Base-by-base conservation (phyloP, 1,284 basidiomycete genomes). In the Macrocybe sp. region DNA sequence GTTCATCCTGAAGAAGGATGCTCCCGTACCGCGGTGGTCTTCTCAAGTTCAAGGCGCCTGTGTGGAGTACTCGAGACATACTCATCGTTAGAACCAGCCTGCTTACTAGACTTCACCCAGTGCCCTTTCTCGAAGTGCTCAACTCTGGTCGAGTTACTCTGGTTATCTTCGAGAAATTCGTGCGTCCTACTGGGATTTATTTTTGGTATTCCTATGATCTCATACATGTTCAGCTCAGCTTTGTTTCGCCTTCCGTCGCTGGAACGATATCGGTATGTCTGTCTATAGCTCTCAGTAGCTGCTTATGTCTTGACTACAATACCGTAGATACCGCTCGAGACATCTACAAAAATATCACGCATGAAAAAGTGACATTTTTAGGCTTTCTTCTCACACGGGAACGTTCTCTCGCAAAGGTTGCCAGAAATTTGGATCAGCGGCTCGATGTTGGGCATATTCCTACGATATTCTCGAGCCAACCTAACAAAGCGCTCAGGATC, bases 71-170 rank as follows among this genome's bases (percentile, higher is more conserved):
- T 72, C 49, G n/a, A 47, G 34, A 50, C 44, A 39, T 47, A 45
- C 45, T 11, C 42, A 2, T 6, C 29, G 5, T 43, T 44, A 22
- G 22, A 22, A 22, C 22, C 22, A 4, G 22, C 22, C 22, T 22
- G 22, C 22, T 22, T 22, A 22, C 22, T 22, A 22, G 22, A 22
- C 16, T 32, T 35, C 11, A 44, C 46, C 28, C 53, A 89, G 85
- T 49, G 84, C 87, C 9, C 64, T 89, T 28, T 81, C 85, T 10
- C 70, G 85, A 45, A 89, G 87, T 59, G 77, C 86, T 6, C 85
- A 89, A 57, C 83, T 82, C 57, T 89, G 87, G 86, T 85, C 87
- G 6, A 88, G 85, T 53, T 89, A 88, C 62, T 89, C 85, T 4
- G 85, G 87, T 0, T 88, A 89, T 63, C 71, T 89, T 44, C 77